Evolutionary conservation across 2,329 filamentous ascomycete species (phyloP), one percentile per base, ranked within the genome.

Genomic region (Exophiala sideris): DNA sequence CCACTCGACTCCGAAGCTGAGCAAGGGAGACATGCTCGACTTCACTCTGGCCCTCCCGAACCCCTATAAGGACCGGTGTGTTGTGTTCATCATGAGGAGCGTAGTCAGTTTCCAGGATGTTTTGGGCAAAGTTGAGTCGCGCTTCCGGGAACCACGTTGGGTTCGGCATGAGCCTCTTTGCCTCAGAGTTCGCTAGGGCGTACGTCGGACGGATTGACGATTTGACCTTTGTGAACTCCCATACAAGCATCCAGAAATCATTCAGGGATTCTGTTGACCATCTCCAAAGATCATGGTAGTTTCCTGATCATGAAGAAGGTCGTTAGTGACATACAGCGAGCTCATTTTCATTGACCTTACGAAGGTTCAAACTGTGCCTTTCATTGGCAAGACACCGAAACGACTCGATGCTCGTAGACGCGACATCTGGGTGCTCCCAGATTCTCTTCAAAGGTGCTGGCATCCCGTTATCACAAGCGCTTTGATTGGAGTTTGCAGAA

Each of bases 141-240:
- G 90, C 77, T 24, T 89, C 89, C 1, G 82, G 73, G 68, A 94
- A 95, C 89, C 89, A 95, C 36, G 76, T 72, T 0, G 89, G 89
- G 3, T 91, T 42, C 9, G 35, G 35, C 2, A 10, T 41, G 48
- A 50, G 35, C 18, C 78, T 12, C 4, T 3, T 29, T 12, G 33
- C 33, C 20, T 52, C 49, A n/a, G 40, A 76, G 75, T n/a, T 6
- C 32, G 45, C 5, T 2, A 48, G 38, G 18, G 18, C 35, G 18
- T 48, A 48, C 8, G 56, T 89, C 85, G 49, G 49, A 18, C 45
- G 49, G 12, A 51, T 21, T 12, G 49, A 51, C 14, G 49, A 21
- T 12, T 45, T 11, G 21, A 51, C 49, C 5, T 45, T 29, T 9
- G 49, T 51, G 20, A 51, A 51, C 32, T 51, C 49, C 49, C 49